These are phyloP conservation scores for Pouteria campechiana DNA, from an alignment of 179 eudicot species.

Conservation along the genomic window DNA sequence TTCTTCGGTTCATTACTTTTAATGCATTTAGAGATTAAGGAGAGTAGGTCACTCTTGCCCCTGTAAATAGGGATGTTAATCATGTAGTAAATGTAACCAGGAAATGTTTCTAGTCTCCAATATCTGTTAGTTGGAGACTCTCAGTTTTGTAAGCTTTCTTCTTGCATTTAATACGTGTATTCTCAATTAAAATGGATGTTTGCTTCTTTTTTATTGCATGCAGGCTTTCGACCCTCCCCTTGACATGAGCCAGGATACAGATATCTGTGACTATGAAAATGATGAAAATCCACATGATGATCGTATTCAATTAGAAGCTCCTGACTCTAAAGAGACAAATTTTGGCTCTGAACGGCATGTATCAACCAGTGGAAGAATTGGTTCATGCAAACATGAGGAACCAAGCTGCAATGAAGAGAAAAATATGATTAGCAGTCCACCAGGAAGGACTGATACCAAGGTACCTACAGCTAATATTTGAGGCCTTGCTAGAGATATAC, in stretches of 20 bases:
- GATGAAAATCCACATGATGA: slow-evolving; percentile 24
- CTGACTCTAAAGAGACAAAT: slow-evolving; percentile 20
- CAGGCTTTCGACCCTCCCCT: slow-evolving; percentile 95
- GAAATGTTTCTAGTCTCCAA: no score
- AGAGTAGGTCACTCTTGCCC: no score
- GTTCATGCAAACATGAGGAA: slow-evolving; percentile 12
- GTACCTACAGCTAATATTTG: slow-evolving; percentile 14
- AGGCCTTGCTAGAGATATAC: no score
- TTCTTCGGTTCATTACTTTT: no score
- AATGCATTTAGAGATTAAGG: no score
- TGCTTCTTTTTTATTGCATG: slow-evolving; percentile 7
- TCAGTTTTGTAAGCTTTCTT: no score
- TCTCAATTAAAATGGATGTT: no score
- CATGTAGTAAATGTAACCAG: no score
- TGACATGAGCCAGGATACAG: slow-evolving; percentile 61
- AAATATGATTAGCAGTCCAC: slow-evolving; percentile 13
- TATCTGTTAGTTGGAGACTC: no score
- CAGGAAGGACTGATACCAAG: slow-evolving; percentile 12
- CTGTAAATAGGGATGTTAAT: no score
- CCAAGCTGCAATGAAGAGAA: slow-evolving; percentile 12
- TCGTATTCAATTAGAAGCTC: no score
- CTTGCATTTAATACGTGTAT: no score
- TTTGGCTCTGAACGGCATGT: slow-evolving; percentile 24
- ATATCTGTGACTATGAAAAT: slow-evolving; percentile 31
- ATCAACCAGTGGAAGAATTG: slow-evolving; percentile 15